Base-by-base conservation (phyloP, 2,329 filamentous ascomycete genomes). In the Aspergillus versicolor region DNA sequence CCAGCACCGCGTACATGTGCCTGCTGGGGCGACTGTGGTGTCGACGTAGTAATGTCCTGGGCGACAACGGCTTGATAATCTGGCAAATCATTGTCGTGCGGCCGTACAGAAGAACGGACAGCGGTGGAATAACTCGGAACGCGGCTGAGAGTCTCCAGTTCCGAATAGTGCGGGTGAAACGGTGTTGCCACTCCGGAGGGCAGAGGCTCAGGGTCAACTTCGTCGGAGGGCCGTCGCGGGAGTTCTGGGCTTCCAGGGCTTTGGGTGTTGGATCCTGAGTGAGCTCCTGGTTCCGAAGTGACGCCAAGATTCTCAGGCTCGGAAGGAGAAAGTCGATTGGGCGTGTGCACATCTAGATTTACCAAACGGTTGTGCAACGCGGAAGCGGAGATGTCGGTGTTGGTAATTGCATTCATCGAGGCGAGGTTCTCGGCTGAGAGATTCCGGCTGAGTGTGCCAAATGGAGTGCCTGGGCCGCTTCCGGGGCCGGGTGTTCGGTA, bases 341-440 rank as follows among this genome's bases (percentile, higher is more conserved):
- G 52, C 30, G 63, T 53, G 54, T 58, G 68, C 58, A 78, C 69
- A 67, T 80, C 77, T 19, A 88, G 79, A 59, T 81, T 79, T 22
- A 78, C 77, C 37, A 88, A 77, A 56, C 93, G 86, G 67, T 85
- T 87, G 60, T 93, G 90, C 58, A 96, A 80, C 53, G 81, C 81
- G n/a, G 75, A 76, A 74, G 87, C 74, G 74, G 88, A 74, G 73
- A 90, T 63, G 84, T 82, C 57, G 75, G 77, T 76, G 55, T 79
- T 76, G 5, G 78, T 76, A 24, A 81, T 67, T 6, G 76, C 76
- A 47, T 83, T 78, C 69, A 86, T 77, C 4, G 81, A 84, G 47
- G 84, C 79, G 22, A 97, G 79, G 68, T 97, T 93, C 66, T 97
- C 94, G 9, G 82, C 79, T 0, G 93, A 97, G 5, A 89, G 88